phyloP scores from a whole-genome alignment of 345 rosid species.

The Moringa oleifera region DNA sequence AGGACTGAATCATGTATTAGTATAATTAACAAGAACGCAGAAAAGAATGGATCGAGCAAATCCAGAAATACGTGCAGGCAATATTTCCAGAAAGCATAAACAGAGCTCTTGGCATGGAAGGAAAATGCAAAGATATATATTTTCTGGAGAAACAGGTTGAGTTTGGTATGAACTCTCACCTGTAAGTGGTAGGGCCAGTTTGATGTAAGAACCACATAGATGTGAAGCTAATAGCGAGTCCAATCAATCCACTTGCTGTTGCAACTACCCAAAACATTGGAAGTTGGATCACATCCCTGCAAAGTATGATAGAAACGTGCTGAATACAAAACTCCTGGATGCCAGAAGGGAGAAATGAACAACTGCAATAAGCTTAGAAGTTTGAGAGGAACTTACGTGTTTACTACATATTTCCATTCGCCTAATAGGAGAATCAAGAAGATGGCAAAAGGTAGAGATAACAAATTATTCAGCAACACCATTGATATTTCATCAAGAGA shows the following conservation, averaged over 20 bases:
- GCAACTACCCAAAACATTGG: slow-evolving; percentile 85
- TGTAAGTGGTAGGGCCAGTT: slow-evolving; percentile 94
- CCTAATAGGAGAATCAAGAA: slow-evolving; percentile 52
- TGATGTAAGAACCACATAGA: slow-evolving; percentile 95
- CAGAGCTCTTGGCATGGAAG: not conserved
- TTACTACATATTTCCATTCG: slow-evolving; percentile 76
- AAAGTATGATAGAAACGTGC: slow-evolving; percentile 12
- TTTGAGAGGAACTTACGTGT: slow-evolving; percentile 39
- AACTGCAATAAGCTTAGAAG: not conserved
- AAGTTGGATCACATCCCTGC: slow-evolving; percentile 60
- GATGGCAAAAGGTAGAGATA: slow-evolving; percentile 76
- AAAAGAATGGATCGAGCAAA: no score
- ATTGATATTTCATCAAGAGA: slow-evolving; percentile 77
- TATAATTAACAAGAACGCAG: no score
- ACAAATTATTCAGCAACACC: slow-evolving; percentile 86
- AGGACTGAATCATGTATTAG: no score
- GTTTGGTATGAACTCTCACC: slow-evolving; percentile 25
- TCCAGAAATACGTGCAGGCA: not conserved
- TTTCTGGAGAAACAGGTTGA: no score
- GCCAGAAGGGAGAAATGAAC: not conserved
- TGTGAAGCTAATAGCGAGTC: slow-evolving; percentile 90
- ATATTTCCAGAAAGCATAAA: not conserved
- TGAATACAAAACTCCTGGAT: not conserved
- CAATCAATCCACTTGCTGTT: slow-evolving; percentile 84
- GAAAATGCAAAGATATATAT: not conserved